Evolutionary conservation across 768 basidiomycete species (phyloP).

Genomic region (Daedaleopsis sinensis): DNA sequence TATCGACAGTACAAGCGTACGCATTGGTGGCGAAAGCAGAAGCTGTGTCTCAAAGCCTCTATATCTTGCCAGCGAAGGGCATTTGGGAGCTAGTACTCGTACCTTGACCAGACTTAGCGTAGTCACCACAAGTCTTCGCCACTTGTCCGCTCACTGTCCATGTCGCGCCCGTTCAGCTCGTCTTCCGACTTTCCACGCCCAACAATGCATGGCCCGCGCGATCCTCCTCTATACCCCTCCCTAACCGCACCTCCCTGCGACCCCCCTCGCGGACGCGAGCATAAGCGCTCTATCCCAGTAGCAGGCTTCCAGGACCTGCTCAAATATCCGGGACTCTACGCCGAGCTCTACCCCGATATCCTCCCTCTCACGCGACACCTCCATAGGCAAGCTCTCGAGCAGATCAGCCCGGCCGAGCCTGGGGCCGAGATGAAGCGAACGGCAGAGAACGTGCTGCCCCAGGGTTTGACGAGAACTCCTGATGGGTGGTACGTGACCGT

Average conservation of each 20-base stretch:
- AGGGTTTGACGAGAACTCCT: no score
- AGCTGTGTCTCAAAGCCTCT: no score
- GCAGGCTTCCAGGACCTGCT: neutral
- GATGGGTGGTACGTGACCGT: no score
- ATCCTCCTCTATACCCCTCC: neutral
- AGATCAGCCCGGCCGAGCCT: neutral
- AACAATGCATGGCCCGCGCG: neutral
- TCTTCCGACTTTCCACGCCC: neutral
- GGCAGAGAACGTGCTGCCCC: no score
- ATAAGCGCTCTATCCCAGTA: neutral
- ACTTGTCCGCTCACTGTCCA: neutral
- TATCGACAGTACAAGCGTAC: no score
- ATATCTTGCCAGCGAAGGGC: no score
- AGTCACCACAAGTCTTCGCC: no score
- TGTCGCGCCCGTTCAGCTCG: neutral
- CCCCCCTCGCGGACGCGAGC: no score
- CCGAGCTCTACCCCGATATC: neutral
- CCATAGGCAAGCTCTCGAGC: neutral
- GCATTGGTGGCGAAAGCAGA: no score
- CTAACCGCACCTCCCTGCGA: neutral
- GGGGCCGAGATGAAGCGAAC: no score
- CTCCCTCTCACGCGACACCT: neutral
- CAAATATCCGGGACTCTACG: neutral
- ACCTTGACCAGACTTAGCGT: no score
- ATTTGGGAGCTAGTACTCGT: no score